Percentiles rank a stretch among this genome's conserved stretches.
These are phyloP conservation scores for Globisporangium mamillatum DNA, from an alignment of 352 stramenopile genomes.

Conservation along the genomic window DNA sequence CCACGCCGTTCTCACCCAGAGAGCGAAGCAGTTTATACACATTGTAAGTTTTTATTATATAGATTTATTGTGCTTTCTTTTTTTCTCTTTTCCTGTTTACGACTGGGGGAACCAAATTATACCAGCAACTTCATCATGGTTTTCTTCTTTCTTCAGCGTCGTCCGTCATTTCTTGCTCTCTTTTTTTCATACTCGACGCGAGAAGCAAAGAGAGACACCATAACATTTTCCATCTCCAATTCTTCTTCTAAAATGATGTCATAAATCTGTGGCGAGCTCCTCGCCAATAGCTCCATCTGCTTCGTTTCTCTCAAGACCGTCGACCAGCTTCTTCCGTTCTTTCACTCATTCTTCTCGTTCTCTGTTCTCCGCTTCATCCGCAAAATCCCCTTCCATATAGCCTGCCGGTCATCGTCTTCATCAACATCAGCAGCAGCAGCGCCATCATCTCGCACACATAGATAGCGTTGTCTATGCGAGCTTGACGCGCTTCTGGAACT, in stretches of 20 bases:
- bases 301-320: neutral
- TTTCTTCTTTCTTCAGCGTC: neutral
- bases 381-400: neutral
- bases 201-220: neutral
- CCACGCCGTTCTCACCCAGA: no score
- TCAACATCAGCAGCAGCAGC: neutral
- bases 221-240: neutral
- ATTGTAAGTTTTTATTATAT: conserved; percentile 11
- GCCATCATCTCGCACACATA: neutral
- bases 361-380: neutral
- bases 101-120: conserved; percentile 3
- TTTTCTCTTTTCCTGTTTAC: neutral
- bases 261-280: neutral
- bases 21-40: neutral
- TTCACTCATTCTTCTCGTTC: neutral
- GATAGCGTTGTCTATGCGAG: conserved; percentile 29
- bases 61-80: neutral
- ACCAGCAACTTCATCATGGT: neutral
- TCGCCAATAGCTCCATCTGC: neutral
- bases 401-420: neutral
- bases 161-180: neutral
- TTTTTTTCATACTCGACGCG: neutral
- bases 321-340: neutral
- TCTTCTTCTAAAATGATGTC: conserved; percentile 10
- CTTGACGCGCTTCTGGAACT: conserved; percentile 73